Conservation (phyloP, 306 rosid genomes). For the Vicia faba region DNA sequence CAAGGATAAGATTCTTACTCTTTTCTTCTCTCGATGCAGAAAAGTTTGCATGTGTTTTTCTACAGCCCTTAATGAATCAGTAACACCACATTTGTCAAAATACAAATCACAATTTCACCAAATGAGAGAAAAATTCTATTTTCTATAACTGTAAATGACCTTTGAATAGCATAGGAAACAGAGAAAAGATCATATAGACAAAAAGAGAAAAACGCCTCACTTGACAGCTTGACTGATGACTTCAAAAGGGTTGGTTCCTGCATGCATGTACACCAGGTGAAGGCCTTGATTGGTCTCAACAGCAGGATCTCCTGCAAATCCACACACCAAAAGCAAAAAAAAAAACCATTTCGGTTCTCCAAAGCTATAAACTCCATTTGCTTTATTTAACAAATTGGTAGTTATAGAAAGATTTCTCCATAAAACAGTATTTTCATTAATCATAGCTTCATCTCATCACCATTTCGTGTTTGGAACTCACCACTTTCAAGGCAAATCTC, state of each 20-base stretch:
- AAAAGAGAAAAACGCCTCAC: constrained; percentile 47
- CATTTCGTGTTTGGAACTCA: constrained; percentile 54
- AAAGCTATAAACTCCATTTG: no score
- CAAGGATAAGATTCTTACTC: constrained; percentile 8
- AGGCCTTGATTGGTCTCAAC: constrained; percentile 89
- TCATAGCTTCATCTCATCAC: constrained; percentile 52
- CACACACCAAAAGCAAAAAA: constrained; percentile 52
- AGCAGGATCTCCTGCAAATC: constrained; percentile 82
- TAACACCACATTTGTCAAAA: constrained; percentile 6
- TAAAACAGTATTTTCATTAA: constrained; percentile 46
- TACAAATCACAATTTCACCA: background rate
- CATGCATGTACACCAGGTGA: constrained; percentile 82
- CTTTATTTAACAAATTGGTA: no score
- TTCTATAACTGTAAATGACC: background rate
- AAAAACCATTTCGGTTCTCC: no score
- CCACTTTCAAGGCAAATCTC: constrained; percentile 97
- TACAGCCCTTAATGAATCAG: constrained; percentile 32
- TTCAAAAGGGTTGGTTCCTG: constrained; percentile 92
- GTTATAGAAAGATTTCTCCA: constrained; percentile 28
- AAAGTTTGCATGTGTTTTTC: constrained; percentile 29
- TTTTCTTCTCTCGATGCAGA: background rate
- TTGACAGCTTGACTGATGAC: constrained; percentile 84
- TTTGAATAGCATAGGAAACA: background rate
- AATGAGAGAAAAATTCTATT: background rate
- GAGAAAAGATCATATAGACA: background rate